Base-by-base conservation (phyloP, 495 filamentous ascomycete genomes). In the Talaromyces stipitatus region DNA sequence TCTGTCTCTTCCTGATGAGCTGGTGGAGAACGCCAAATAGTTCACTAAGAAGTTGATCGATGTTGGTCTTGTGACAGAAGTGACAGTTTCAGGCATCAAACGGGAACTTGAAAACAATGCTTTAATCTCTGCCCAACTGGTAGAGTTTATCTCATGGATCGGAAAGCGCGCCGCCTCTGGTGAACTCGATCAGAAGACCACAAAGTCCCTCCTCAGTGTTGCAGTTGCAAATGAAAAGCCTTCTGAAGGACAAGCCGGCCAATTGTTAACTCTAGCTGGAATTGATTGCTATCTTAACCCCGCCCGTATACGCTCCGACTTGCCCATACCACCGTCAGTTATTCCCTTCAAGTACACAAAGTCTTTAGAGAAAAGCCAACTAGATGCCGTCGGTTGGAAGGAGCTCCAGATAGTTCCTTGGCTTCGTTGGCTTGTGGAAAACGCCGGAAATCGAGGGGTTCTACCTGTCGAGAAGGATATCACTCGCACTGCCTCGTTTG, bases 61-160 rank as follows among this genome's bases (percentile, higher is more conserved):
- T 22, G 89, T 88, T 60, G 90, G 88, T 0, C 68, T 96, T 51
- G 80, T 99, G 22, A 87, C 84, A 11, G 86, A 91, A 47, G 87
- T 97, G 38, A 95, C 90, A 1, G 85, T 92, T 14, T 81, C 82
- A 10, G 95, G 97, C 62, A 89, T 98, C 59, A 85, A 82, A 56
- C 72, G 83, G 46, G 91, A 96, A 65, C 75, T 98, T 2, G 86
- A 85, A 55, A 74, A 78, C 12, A 90, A 86, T 61, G 87, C 94
- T 3, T 72, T 98, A 51, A 83, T 76, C 36, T 83, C 88, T 45
- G 72, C 74, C 43, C 91, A 97, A 63, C 76, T 96, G 3, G 71
- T 78, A 29, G 84, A 88, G 61, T 96, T 97, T 62, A 78, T 97
- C 43, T 80, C 81, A 33, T 99, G 94, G 91, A 78, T 86, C 51